These are phyloP conservation scores for Lasiosphaeria ovina DNA, from an alignment of 495 filamentous ascomycete species.

Conservation along the genomic window DNA sequence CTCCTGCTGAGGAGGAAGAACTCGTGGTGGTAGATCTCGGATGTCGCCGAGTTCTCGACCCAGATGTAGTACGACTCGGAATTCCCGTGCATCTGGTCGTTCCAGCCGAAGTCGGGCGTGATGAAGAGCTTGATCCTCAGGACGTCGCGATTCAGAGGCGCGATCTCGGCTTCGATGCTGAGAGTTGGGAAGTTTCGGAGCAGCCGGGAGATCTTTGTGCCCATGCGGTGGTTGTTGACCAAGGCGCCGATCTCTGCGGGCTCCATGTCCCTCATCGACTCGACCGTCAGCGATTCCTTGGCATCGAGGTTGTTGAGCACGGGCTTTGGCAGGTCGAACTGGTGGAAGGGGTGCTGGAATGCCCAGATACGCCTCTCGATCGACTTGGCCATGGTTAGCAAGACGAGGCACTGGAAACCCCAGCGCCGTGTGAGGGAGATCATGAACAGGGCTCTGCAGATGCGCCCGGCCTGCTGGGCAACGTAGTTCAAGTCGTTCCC, in stretches of 20 bases:
- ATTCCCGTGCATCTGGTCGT: conserved; percentile 88
- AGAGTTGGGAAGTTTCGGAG: conserved; percentile 91
- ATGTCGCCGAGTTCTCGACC: conserved; percentile 98
- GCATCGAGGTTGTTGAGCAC: conserved; percentile 80
- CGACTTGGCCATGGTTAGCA: conserved; percentile 88
- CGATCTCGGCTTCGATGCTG: conserved; percentile 87
- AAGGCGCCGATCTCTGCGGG: conserved; percentile 83
- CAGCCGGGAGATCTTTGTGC: conserved; percentile 72
- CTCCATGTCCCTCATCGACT: conserved; percentile 88
- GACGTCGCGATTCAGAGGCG: conserved; percentile 92
- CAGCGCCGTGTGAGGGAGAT: conserved; percentile 91
- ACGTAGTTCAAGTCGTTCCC: conserved; percentile 91
- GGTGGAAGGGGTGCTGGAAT: conserved; percentile 89
- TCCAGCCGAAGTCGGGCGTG: conserved; percentile 91
- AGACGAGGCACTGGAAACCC: conserved; percentile 89
- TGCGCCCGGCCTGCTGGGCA: conserved; percentile 90
- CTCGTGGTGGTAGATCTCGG: conserved; percentile 97
- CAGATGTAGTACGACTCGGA: conserved; percentile 98
- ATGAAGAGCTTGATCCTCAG: conserved; percentile 81
- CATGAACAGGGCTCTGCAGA: conserved; percentile 94
- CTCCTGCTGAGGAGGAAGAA: conserved; percentile 87
- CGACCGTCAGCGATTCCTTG: conserved; percentile 70
- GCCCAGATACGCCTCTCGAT: conserved; percentile 95
- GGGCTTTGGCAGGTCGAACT: conserved; percentile 86
- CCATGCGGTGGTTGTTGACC: conserved; percentile 87